Base-by-base conservation (phyloP, 2,329 filamentous ascomycete genomes). In the Sclerotinia spermophila region DNA sequence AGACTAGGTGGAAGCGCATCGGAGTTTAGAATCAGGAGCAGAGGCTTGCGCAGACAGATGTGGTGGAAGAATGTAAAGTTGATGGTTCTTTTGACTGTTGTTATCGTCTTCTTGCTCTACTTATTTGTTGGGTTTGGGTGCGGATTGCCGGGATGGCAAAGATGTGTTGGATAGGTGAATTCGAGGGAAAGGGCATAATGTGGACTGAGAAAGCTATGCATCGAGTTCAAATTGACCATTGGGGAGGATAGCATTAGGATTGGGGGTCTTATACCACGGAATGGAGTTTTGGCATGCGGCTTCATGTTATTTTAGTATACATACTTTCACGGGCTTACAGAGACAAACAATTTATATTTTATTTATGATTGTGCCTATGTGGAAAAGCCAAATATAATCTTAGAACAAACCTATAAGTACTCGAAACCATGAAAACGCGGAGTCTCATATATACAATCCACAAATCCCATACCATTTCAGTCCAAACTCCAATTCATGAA, bases 41-140 rank as follows among this genome's bases (percentile, higher is more conserved):
- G 94, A 38, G 94, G 93, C 1, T 81, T 99, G 76, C 92, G 96
- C 83, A 87, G 96, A 79, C 87, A 91, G 82, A 98, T 99, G 96
- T 99, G 96, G 96, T 98, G 69, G 95, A 98, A 98, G 89, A 98
- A 99, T 81, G 87, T 97, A 60, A 96, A 96, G 84, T 82, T 99
- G 76, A 97, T 98, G 94, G 90, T 88, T 10, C 81, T 99, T 76
- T 79, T 94, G 73, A 84, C 82, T 5, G 78, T 97, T 59, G 93
- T 94, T 2, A 82, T 96, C 33, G 80, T 92, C 13, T 92, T 92
- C 77, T 81, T 92, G 80, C 77, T 92, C 5, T 93, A 92, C 79
- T 78, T 93, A 19, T 88, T 92, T 75, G 85, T 92, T 33, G 90
- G 90, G 0, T 89, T 92, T 81, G 90, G 89, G 7, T 93, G 90